phyloP scores from a whole-genome alignment of 2,329 filamentous ascomycete species.

The Akanthomyces dipterigenus region DNA sequence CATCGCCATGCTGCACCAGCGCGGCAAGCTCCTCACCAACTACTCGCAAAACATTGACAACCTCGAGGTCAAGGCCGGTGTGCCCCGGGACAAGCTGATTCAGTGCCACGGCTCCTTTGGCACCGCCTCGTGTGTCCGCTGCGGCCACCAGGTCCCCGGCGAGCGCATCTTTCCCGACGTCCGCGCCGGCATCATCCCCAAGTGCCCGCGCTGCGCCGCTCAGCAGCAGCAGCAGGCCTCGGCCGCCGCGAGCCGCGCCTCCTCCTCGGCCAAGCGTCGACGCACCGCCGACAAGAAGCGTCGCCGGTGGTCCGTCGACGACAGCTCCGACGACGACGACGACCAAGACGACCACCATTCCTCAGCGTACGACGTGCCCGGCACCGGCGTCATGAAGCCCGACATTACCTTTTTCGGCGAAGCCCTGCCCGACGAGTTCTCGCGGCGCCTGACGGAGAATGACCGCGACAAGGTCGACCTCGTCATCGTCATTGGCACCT shows the following conservation, averaged over 20 bases:
- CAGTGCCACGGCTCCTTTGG: constrained; percentile 97
- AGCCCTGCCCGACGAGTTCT: constrained; percentile 76
- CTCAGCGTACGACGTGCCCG: constrained; percentile 49
- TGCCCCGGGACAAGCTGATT: constrained; percentile 72
- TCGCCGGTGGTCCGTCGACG: constrained; percentile 27
- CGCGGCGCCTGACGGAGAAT: constrained; percentile 68
- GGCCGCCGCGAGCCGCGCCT: constrained; percentile 16
- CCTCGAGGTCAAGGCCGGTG: constrained; percentile 80
- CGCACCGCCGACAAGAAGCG: constrained; percentile 28
- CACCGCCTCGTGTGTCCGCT: constrained; percentile 82
- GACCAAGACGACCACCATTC: constrained; percentile 33
- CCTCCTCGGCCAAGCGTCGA: constrained; percentile 31
- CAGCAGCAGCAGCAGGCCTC: constrained; percentile 28
- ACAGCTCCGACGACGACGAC: constrained; percentile 32
- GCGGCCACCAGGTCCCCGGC: constrained; percentile 65
- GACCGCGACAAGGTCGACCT: constrained; percentile 79
- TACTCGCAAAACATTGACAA: constrained; percentile 99
- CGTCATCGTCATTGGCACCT: constrained; percentile 93
- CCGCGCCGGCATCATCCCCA: constrained; percentile 65
- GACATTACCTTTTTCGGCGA: constrained; percentile 99
- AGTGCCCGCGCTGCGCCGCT: constrained; percentile 64
- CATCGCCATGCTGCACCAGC: constrained; percentile 80
- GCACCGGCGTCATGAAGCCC: constrained; percentile 82
- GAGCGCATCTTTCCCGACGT: constrained; percentile 76
- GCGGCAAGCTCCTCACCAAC: constrained; percentile 86